Evolutionary conservation across 202 grass and related monocot genomes (phyloP).

Genomic region (Panicum hallii): DNA sequence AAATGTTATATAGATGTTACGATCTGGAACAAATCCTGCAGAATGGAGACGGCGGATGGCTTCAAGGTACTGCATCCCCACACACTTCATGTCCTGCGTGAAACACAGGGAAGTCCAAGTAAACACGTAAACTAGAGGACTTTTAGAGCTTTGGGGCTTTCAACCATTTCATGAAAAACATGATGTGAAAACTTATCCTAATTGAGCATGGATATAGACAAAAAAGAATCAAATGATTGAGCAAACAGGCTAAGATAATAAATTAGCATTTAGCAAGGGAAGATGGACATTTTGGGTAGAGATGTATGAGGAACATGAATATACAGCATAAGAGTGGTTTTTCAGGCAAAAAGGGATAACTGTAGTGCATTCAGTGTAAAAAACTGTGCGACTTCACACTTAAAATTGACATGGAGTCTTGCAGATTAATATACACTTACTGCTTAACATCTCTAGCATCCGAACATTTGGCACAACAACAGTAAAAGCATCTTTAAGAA

Average conservation of each 20-base stretch:
- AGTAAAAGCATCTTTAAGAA: slow-evolving; percentile 6
- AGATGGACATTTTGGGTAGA: not conserved
- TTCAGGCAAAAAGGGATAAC: not conserved
- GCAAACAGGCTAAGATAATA: not conserved
- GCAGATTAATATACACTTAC: not conserved
- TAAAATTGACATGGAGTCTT: not conserved
- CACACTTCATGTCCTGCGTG: slow-evolving; percentile 93
- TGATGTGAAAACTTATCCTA: not conserved
- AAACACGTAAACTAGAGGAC: not conserved
- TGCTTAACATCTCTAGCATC: not conserved
- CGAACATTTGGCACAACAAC: not conserved
- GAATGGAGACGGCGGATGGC: slow-evolving; percentile 67
- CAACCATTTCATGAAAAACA: not conserved
- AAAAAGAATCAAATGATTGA: not conserved
- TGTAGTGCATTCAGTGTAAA: not conserved
- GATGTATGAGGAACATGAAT: not conserved
- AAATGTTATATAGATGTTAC: slow-evolving; percentile 79
- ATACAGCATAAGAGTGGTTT: not conserved
- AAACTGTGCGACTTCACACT: not conserved
- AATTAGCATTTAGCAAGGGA: not conserved
- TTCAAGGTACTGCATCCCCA: slow-evolving; percentile 98
- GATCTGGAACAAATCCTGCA: slow-evolving; percentile 64
- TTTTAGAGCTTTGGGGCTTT: not conserved
- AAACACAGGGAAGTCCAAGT: slow-evolving; percentile 9
- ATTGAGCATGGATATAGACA: not conserved